Conservation (phyloP, 2,329 filamentous ascomycete species). For the Aspergillus proliferans region DNA sequence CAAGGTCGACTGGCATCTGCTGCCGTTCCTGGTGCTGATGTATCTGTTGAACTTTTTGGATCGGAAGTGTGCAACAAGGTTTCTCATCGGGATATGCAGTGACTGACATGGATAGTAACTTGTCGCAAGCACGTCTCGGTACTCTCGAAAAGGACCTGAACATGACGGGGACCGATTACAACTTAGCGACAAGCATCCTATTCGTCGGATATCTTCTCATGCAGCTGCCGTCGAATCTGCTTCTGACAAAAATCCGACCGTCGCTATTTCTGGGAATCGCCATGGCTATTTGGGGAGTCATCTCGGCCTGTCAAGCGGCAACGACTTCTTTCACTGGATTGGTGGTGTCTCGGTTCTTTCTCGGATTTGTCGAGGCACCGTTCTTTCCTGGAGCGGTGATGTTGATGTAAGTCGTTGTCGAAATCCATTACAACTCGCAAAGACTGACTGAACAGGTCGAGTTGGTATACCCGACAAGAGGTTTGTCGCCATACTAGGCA, state of each 20-base stretch:
- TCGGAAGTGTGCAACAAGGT: constrained; percentile 17
- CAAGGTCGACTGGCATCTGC: constrained; percentile 23
- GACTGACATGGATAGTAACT: constrained; percentile 30
- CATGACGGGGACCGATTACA: constrained; percentile 54
- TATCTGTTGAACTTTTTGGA: constrained; percentile 28
- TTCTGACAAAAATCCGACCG: constrained; percentile 50
- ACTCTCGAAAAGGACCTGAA: constrained; percentile 48
- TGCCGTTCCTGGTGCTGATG: constrained; percentile 26
- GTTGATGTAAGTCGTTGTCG: constrained; percentile 40
- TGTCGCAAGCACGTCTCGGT: constrained; percentile 51
- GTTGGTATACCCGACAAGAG: constrained; percentile 61
- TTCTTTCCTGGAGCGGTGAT: constrained; percentile 60
- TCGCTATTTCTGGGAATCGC: constrained; percentile 47
- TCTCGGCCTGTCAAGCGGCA: constrained; percentile 28
- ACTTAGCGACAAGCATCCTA: constrained; percentile 49
- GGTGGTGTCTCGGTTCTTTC: constrained; percentile 36
- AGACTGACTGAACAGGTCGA: constrained; percentile 36
- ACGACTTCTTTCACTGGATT: constrained; percentile 38
- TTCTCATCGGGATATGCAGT: no score
- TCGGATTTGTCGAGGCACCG: constrained; percentile 33
- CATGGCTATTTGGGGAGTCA: constrained; percentile 32
- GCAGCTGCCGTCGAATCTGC: constrained; percentile 57
- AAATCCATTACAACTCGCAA: neutral
- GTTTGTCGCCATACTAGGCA: constrained; percentile 37
- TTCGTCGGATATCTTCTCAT: constrained; percentile 57